Evolutionary conservation across 306 rosid species (phyloP), one percentile per base, ranked within the genome.

Genomic region (Begonia loranthoides): DNA sequence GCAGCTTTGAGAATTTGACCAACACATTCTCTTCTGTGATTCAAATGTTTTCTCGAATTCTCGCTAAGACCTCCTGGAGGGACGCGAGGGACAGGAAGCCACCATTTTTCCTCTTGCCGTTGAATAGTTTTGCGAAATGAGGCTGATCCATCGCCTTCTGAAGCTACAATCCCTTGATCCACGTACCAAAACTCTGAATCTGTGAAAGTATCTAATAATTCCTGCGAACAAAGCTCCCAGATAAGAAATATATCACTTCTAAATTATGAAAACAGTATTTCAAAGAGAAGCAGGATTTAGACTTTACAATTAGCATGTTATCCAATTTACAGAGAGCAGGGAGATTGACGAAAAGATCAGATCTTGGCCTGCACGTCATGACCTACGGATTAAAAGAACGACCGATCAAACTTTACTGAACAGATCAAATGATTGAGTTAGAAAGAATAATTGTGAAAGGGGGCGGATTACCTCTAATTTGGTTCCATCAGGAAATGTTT

Each of bases 101-200:
- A 86, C 99, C 99, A 90, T 65, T 90, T 90, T 69, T 90, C 99
- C 49, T 90, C 95, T 73, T 90, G 94, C 60, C 95, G 66, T 49
- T 82, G 95, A 51, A 80, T 50, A 15, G 77, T 57, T 65, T 73
- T 85, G 58, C 80, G 90, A 51, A 86, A 86, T 17, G 99, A 86
- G 70, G 76, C 73, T 0, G 95, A 80, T 16, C 95, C 92, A 58
- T 86, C 86, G 4, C 79, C 74, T 19, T 82, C 92, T 9, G 76
- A 64, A 17, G 94, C 74, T 41, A 76, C 65, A 39, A 90, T 83
- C 49, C 99, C 95, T 80, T 90, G 95, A 61, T 90, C 99, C 2
- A 86, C 85, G 67, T 90, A 90, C 99, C 99, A 90, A 67, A 90
- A 90, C 60, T 86, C 95, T 3, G 76, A 80, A 12, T 45, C 58